Evolutionary conservation across 331 rosid genomes (phyloP).

Genomic region (Prunus yedoensis): DNA sequence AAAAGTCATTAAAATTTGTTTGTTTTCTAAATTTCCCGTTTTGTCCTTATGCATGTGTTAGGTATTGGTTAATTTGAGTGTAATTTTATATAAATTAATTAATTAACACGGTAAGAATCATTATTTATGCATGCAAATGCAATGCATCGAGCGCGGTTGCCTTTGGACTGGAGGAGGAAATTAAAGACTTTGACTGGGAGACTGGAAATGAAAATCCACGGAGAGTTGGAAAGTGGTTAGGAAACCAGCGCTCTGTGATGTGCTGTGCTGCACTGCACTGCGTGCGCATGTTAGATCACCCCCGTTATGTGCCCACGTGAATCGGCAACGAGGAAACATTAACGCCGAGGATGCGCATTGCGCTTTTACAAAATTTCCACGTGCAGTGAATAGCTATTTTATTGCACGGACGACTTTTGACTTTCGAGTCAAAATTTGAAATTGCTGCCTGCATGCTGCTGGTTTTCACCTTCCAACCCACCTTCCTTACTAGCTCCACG

Average conservation of each 20-base stretch:
- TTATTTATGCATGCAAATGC: too few relatives aligned
- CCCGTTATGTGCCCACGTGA: constrained; percentile 2
- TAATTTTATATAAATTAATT: too few relatives aligned
- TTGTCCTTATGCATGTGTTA: too few relatives aligned
- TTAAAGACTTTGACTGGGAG: neutral
- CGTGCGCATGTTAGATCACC: constrained; percentile 19
- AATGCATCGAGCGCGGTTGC: neutral
- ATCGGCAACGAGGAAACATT: constrained; percentile 23
- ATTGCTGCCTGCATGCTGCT: neutral
- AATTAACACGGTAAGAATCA: too few relatives aligned
- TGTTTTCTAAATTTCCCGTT: too few relatives aligned
- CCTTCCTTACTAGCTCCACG: constrained; percentile 30
- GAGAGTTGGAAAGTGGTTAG: neutral
- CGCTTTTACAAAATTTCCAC: constrained; percentile 15
- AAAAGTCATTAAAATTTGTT: too few relatives aligned
- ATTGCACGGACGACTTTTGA: constrained; percentile 26
- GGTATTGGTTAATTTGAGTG: too few relatives aligned
- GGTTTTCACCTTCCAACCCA: constrained; percentile 31
- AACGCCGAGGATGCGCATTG: constrained; percentile 11
- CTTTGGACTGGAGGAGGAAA: neutral
- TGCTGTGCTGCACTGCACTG: too few relatives aligned
- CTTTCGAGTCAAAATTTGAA: constrained; percentile 14
- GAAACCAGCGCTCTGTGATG: neutral
- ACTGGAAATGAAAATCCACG: neutral
- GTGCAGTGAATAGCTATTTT: constrained; percentile 31